Evolutionary conservation across 1,284 basidiomycete species (phyloP).

Genomic region (Cryptococcus depauperatus): DNA sequence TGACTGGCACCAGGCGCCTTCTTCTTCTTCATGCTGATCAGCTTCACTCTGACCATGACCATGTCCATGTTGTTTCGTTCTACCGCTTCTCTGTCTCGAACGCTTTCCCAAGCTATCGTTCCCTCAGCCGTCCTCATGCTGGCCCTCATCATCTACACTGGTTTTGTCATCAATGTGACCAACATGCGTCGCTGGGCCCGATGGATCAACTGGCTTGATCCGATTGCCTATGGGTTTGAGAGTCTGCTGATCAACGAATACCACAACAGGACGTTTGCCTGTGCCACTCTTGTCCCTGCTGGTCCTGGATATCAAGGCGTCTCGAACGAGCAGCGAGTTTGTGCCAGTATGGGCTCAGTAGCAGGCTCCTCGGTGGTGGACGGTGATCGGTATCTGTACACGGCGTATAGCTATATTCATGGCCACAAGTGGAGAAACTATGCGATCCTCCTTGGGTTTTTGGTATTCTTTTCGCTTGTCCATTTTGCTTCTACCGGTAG

Average conservation of each 20-base stretch:
- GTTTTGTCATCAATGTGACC: slow-evolving; percentile 40
- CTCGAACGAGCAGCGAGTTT: slow-evolving; percentile 28
- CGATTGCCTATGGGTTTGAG: slow-evolving; percentile 46
- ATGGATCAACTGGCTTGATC: slow-evolving; percentile 50
- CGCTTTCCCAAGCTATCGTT: slow-evolving; percentile 42
- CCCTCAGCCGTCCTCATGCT: slow-evolving; percentile 46
- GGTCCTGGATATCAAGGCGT: slow-evolving; percentile 38
- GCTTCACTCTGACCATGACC: slow-evolving; percentile 32
- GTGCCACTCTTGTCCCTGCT: slow-evolving; percentile 42
- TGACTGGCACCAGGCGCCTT: not conserved
- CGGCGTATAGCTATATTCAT: slow-evolving; percentile 57
- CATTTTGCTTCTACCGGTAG: slow-evolving; percentile 51
- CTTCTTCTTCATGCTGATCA: slow-evolving; percentile 6
- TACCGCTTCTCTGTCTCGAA: slow-evolving; percentile 9
- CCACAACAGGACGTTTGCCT: slow-evolving; percentile 34
- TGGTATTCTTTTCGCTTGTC: slow-evolving; percentile 39
- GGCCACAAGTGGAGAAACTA: slow-evolving; percentile 60
- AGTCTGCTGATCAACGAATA: slow-evolving; percentile 51
- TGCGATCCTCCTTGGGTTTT: slow-evolving; percentile 51
- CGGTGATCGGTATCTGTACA: slow-evolving; percentile 52
- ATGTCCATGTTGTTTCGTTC: slow-evolving; percentile 47
- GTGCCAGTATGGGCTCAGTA: slow-evolving; percentile 42
- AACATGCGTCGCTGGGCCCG: slow-evolving; percentile 46
- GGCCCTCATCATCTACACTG: slow-evolving; percentile 44
- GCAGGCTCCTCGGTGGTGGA: slow-evolving; percentile 41